These are phyloP conservation scores for Fusarium sp. DNA, from an alignment of 2,329 filamentous ascomycete genomes.

Conservation along the genomic window DNA sequence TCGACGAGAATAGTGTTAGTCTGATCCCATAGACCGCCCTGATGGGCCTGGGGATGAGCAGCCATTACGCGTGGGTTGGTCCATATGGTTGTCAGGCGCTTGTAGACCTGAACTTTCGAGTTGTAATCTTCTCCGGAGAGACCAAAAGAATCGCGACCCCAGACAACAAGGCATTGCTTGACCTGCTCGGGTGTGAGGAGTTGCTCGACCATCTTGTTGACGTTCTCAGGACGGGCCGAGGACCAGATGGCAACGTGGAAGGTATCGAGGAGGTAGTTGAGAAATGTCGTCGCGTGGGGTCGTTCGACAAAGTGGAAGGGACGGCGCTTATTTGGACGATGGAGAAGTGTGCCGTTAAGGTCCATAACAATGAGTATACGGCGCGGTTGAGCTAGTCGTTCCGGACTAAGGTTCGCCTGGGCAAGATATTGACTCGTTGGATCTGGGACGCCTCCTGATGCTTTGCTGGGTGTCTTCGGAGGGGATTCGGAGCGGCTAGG, in stretches of 20 bases:
- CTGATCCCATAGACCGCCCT: slow-evolving; percentile 75
- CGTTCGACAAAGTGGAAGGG: slow-evolving; percentile 72
- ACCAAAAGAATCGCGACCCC: slow-evolving; percentile 82
- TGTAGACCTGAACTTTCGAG: slow-evolving; percentile 86
- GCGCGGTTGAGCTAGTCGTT: slow-evolving; percentile 61
- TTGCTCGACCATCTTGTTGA: slow-evolving; percentile 73
- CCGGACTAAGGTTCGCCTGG: slow-evolving; percentile 62
- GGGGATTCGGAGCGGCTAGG: slow-evolving; percentile 23
- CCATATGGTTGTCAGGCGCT: slow-evolving; percentile 84
- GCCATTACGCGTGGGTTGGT: slow-evolving; percentile 57
- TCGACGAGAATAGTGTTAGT: slow-evolving; percentile 91
- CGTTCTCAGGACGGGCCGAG: slow-evolving; percentile 81
- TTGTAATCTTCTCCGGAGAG: slow-evolving; percentile 75
- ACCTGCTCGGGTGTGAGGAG: slow-evolving; percentile 71
- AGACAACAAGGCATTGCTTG: slow-evolving; percentile 73
- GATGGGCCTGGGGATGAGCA: slow-evolving; percentile 59
- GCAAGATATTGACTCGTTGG: slow-evolving; percentile 72
- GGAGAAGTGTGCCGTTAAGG: slow-evolving; percentile 90
- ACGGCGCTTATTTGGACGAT: slow-evolving; percentile 69
- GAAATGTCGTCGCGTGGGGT: slow-evolving; percentile 76
- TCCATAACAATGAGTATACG: slow-evolving; percentile 87
- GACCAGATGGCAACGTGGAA: slow-evolving; percentile 93
- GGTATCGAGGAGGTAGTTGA: slow-evolving; percentile 78
- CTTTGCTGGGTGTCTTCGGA: slow-evolving; percentile 50
- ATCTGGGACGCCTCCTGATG: slow-evolving; percentile 70